These are phyloP conservation scores for Fusarium sacchari DNA, from an alignment of 2,329 filamentous ascomycete genomes.

Conservation along the genomic window DNA sequence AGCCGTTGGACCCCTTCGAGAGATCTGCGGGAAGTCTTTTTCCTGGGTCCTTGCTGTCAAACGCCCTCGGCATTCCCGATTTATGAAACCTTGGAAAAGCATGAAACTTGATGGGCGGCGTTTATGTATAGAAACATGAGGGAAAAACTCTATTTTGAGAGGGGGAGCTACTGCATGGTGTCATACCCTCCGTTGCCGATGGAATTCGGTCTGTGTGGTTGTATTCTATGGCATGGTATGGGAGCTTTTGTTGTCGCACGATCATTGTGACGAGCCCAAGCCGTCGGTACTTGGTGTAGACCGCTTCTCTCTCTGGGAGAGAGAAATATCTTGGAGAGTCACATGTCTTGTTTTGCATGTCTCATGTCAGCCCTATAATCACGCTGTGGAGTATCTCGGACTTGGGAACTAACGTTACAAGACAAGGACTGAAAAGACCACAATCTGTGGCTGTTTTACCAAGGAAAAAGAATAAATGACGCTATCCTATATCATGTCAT, in stretches of 20 bases:
- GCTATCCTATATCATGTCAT: not conserved
- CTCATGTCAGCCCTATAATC: conserved; percentile 32
- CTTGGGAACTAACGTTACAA: not conserved
- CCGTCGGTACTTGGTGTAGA: not conserved
- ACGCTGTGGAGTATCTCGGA: conserved; percentile 3
- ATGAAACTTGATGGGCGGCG: conserved; percentile 2
- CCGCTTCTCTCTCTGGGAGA: not conserved
- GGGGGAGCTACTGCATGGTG: not conserved
- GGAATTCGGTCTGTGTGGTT: not conserved
- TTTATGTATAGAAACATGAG: not conserved
- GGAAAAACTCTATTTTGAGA: not conserved
- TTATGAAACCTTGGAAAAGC: conserved; percentile 8
- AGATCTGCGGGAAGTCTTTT: not conserved
- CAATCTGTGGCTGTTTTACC: not conserved
- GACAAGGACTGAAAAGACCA: not conserved
- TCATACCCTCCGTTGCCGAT: not conserved
- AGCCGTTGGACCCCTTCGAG: not conserved
- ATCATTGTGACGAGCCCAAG: not conserved
- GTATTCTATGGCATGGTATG: not conserved
- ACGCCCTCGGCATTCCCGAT: conserved; percentile 13
- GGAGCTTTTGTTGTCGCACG: not conserved
- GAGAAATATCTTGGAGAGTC: not conserved
- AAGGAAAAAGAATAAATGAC: not conserved
- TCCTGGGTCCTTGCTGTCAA: not conserved
- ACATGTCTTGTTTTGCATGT: conserved; percentile 3